A percentile compares a stretch with the other conserved stretches of the same genome.
These are phyloP conservation scores for Raffaelea arxii DNA, from an alignment of 2,329 filamentous ascomycete species.

Conservation along the genomic window DNA sequence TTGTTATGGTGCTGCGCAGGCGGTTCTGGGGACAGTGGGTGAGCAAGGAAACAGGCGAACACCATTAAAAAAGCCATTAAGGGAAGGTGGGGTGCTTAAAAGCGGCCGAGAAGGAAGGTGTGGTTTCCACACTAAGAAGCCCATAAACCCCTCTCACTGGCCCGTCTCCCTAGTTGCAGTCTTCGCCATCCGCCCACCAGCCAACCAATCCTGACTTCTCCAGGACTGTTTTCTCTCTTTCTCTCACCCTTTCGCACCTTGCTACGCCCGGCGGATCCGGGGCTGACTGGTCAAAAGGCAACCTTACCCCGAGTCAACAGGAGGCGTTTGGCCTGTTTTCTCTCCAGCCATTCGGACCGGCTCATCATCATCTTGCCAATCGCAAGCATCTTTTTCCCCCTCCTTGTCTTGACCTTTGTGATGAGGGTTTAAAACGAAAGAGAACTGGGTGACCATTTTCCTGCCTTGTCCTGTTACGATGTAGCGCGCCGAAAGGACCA, in stretches of 20 bases:
- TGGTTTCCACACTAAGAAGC: constrained; percentile 5
- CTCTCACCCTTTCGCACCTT: too few species aligned
- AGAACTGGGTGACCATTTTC: too few species aligned
- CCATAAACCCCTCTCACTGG: background rate
- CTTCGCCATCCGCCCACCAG: background rate
- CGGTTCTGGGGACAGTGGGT: constrained; percentile 3
- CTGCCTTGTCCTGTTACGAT: too few species aligned
- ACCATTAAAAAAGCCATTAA: background rate
- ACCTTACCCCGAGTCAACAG: too few species aligned
- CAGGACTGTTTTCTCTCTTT: constrained; percentile 4
- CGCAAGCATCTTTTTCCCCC: too few species aligned
- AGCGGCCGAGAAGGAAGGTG: constrained; percentile 7
- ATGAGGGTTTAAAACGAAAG: too few species aligned
- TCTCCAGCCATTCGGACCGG: background rate
- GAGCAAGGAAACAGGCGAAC: background rate
- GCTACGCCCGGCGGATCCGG: constrained; percentile 11
- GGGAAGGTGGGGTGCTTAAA: constrained; percentile 3
- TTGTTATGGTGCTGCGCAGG: constrained; percentile 5
- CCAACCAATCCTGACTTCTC: constrained; percentile 7
- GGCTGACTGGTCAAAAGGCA: constrained; percentile 4
- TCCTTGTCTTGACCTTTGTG: too few species aligned
- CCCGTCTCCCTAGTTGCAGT: constrained; percentile 1
- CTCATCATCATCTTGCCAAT: too few species aligned
- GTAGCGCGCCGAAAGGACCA: too few species aligned
- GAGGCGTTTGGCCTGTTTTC: background rate